Base-by-base conservation (phyloP, 2,329 filamentous ascomycete species). In the Fusarium albosuccineum region DNA sequence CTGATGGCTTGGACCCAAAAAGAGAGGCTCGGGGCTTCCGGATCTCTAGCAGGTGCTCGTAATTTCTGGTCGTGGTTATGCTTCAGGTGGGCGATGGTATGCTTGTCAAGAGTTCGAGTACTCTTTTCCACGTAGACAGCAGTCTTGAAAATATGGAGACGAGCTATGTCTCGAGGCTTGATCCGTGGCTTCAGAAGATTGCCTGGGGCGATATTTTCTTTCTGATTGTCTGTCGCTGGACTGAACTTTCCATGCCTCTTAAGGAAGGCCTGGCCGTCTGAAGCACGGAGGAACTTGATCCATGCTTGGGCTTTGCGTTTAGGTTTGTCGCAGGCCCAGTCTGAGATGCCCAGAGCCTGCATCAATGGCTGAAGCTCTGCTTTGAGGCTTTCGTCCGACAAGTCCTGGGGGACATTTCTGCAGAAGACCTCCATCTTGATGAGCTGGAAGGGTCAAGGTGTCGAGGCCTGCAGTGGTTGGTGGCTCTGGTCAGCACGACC, bases 381-480 rank as follows among this genome's bases (percentile, higher is more conserved):
- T 10, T 68, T 71, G 9, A 87, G 72, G 7, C 66, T 68, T 0
- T 78, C 68, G 3, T 82, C 77, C 9, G 78, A 74, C 30, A 86
- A 66, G 29, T 79, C 74, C 9, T 52, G 30, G 2, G 84, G 83
- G 13, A 87, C 75, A 10, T 81, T 80, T 13, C 54, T 64, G 33
- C 87, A 68, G 36, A 81, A 81, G 10, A 83, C 79, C 62, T 87
- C 83, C 81, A 87, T 86, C 5, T 22, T 57, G 9, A 9, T 13
- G 6, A 9, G 13, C 5, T 37, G 9, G 2, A 6, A 22, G 48
- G 8, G 17, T 36, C 16, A 6, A 6, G 4, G n/a, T 29, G 22
- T 40, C 13, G 5, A 11, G 9, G 39, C 9, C 11, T 14, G 13
- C 4, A 16, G 41, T 13, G 17, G 9, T 44, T 44, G 22, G 26